These are phyloP conservation scores for Nothophoma quercina DNA, from an alignment of 2,329 filamentous ascomycete genomes.

Conservation along the genomic window DNA sequence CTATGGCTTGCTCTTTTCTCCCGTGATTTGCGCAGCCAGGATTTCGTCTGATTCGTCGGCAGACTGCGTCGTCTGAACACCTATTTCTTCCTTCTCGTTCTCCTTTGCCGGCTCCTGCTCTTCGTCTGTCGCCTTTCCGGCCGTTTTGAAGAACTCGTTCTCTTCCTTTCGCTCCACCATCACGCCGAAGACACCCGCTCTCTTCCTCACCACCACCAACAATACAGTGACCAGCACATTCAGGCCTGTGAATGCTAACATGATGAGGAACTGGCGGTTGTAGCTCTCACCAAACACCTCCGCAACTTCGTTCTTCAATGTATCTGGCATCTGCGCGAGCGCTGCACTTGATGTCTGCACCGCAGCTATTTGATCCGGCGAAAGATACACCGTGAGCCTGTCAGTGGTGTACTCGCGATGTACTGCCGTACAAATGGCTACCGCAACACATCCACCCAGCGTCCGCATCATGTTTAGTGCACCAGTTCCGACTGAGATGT, in stretches of 20 bases:
- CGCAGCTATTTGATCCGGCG: conserved; percentile 27
- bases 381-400: conserved; percentile 29
- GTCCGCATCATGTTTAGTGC: conserved; percentile 44
- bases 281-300: conserved; percentile 42
- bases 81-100: background rate
- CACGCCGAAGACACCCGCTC: conserved; percentile 31
- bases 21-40: background rate
- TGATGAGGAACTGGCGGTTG: conserved; percentile 42
- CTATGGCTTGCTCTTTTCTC: background rate
- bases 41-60: background rate
- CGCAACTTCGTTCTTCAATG: conserved; percentile 24
- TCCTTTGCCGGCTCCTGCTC: background rate
- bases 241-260: conserved; percentile 35
- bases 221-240: conserved; percentile 34
- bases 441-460: conserved; percentile 40
- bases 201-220: conserved; percentile 33
- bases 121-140: conserved; percentile 6
- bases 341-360: conserved; percentile 29
- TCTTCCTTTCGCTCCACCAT: conserved; percentile 29
- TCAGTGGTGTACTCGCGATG: conserved; percentile 30
- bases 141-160: conserved; percentile 34
- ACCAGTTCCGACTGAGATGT: conserved; percentile 39
- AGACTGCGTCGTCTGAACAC: background rate
- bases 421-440: conserved; percentile 42
- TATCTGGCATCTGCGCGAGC: conserved; percentile 27